phyloP scores from a whole-genome alignment of 129 eudicot genomes.

The Chrysanthemum seticuspe region DNA sequence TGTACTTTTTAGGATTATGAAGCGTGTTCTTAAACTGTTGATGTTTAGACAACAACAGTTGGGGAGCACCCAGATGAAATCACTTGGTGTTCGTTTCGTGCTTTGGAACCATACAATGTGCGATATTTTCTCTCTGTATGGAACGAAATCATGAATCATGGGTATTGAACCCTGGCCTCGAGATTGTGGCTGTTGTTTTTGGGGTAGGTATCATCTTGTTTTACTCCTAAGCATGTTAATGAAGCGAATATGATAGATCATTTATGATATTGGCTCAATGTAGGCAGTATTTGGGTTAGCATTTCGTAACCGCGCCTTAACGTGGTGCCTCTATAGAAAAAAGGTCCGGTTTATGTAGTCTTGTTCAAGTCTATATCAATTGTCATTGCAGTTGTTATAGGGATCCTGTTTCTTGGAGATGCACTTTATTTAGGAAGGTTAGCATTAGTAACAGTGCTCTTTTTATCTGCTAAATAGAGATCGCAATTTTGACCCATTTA shows the following conservation, averaged over 20 bases:
- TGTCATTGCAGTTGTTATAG: conserved; percentile 6
- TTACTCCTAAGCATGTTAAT: background rate
- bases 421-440: conserved; percentile 63
- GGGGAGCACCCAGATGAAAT: conserved; percentile 3
- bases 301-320: background rate
- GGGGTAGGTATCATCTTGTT: background rate
- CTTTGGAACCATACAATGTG: background rate
- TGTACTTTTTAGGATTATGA: background rate
- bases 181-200: background rate
- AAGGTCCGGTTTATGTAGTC: conserved; percentile 13
- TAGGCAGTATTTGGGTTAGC: conserved; percentile 1
- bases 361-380: conserved; percentile 4
- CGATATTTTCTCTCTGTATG: background rate
- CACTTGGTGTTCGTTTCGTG: background rate
- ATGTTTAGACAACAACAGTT: background rate
- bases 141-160: background rate
- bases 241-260: background rate
- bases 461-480: background rate
- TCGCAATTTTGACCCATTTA: background rate
- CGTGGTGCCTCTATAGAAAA: background rate
- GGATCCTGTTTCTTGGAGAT: conserved; percentile 28
- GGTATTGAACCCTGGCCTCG: background rate
- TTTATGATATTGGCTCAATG: background rate
- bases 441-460: background rate
- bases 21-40: background rate